Evolutionary conservation across 306 rosid genomes (phyloP).

Genomic region (Abrus pulchellus): DNA sequence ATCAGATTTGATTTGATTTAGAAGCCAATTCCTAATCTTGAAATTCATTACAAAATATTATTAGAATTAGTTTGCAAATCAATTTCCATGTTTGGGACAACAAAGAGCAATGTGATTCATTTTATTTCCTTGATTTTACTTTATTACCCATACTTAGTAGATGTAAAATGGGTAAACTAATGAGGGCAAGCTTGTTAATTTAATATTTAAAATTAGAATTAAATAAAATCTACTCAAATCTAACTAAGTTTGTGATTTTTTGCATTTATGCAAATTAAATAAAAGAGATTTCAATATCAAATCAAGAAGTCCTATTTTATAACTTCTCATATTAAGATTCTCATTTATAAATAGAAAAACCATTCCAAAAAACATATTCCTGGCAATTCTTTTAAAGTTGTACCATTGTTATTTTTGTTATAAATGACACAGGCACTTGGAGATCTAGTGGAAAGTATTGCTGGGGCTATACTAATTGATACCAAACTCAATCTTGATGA

Average conservation of each 20-base stretch:
- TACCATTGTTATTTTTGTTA: conserved; percentile 41
- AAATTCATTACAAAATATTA: conserved; percentile 10
- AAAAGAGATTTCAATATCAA: not conserved
- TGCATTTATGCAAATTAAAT: not conserved
- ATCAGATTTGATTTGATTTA: conserved; percentile 17
- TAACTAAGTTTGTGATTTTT: conserved; percentile 10
- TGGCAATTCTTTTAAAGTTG: not conserved
- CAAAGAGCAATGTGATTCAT: conserved; percentile 14
- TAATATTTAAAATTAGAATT: conserved; percentile 15
- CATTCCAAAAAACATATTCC: not conserved
- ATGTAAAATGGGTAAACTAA: not conserved
- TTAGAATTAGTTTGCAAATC: conserved; percentile 23
- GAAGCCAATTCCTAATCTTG: conserved; percentile 10
- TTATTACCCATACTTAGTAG: not conserved
- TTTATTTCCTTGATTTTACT: conserved; percentile 11
- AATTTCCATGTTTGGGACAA: not conserved
- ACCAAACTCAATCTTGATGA: conserved; percentile 72
- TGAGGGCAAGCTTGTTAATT: not conserved
- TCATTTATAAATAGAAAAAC: not conserved
- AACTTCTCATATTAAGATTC: conserved; percentile 1
- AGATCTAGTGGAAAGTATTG: conserved; percentile 95
- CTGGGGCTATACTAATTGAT: conserved; percentile 91
- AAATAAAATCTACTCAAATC: conserved; percentile 13
- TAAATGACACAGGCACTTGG: conserved; percentile 77
- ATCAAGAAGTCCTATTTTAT: conserved; percentile 25